Base-by-base conservation (phyloP, 192 early-diverging fungal species). In the Helicostylum pulchrum region DNA sequence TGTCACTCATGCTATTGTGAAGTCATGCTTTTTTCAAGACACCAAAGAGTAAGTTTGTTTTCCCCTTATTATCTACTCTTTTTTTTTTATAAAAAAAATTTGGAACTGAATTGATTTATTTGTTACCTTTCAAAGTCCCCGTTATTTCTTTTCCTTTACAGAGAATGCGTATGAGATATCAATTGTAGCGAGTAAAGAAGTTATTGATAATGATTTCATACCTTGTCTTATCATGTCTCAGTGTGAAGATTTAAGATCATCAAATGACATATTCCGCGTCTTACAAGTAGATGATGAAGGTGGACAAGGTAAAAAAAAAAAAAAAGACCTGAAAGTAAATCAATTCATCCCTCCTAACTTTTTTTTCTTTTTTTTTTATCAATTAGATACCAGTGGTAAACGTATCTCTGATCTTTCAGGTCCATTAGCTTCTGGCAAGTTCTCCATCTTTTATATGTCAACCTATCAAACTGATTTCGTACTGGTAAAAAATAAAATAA, bases 391-490 rank as follows among this genome's bases (percentile, higher is more conserved):
- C 47, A 67, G 65, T 61, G 85, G 83, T 2, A 67, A 79, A 56
- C 64, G 85, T n/a, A 87, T 87, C 47, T 80, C 70, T 58, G 80
- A 86, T 50, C 54, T 87, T 10, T 83, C 85, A 6, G 72, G 52
- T 19, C 84, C 85, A 3, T 64, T 87, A 17, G 84, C 85, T 26
- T 67, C 72, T 26, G 78, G 82, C 5, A 83, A 81, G 65, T 82
- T 90, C 34, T 87, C 85, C 30, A 88, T 90, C 50, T 89, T 90
- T 49, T 90, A 88, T 65, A 80, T 88, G 67, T 83, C 81, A 2
- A 90, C 88, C 5, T 90, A 88, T 68, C 86, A 89, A 68, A 90
- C 87, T 0, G 88, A 90, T 50, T 78, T 87, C 49, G 74, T 89
- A 30, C 81, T 89, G 77, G 86, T 88, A 78, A 36, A 0, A 39